Evolutionary conservation across 345 rosid genomes (phyloP), one percentile per base, ranked within the genome.

Genomic region (Citrus cavaleriei): DNA sequence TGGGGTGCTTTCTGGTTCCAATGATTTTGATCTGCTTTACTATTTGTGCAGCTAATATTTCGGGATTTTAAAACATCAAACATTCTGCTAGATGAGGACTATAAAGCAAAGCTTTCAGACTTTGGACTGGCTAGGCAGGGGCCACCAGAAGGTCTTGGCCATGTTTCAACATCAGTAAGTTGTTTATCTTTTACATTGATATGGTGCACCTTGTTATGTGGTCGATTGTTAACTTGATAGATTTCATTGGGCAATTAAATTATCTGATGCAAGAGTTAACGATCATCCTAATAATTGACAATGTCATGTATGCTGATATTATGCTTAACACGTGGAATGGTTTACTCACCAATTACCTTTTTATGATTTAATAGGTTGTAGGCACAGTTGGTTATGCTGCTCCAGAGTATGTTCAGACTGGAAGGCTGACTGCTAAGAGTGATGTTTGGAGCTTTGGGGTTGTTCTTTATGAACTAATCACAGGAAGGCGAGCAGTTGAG

Each of bases 371-470:
- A 49, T 77, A 95, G 99, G 98, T 96, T 83, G 99, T 96, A 28
- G 99, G 99, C 59, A 96, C 99, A 8, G 86, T 92, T 63, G 98
- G 99, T 73, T 96, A 96, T 81, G 95, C 97, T 3, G 99, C 99
- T 81, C 98, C 99, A 0, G 99, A 93, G 81, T 96, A 96, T 79
- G 97, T 93, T 73, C 97, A 93, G 69, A 91, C 97, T 0, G 98
- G 99, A 4, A 86, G 86, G 79, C 77, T 96, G 80, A 93, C 99
- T 35, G 92, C 95, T 9, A 96, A 96, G 90, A 96, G 97, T 40
- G 98, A 96, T 75, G 99, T 94, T 18, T 96, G 99, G 99, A 96
- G 99, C 86, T 96, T 92, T 67, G 99, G 99, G 7, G 99, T 96
- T 38, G 99, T 96, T 76, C 88, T 96, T 28, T 96, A 87, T 27